These are phyloP conservation scores for Gossypium davidsonii DNA, from an alignment of 441 rosid species.

Conservation along the genomic window DNA sequence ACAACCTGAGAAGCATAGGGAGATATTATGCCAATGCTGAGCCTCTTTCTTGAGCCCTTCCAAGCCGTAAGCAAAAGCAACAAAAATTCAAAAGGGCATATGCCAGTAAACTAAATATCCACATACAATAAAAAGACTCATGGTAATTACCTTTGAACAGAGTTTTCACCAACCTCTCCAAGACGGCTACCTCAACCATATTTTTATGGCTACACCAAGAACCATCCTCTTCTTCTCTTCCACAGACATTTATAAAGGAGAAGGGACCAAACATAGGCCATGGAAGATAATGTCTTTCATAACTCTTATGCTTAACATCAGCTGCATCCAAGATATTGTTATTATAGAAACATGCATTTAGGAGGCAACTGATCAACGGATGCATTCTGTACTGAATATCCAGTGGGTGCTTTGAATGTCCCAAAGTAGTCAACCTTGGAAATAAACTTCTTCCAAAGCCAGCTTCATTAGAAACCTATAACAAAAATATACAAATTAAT, in stretches of 20 bases:
- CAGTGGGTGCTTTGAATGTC: slow-evolving; percentile 33
- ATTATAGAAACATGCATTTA: slow-evolving; percentile 30
- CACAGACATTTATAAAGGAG: slow-evolving; percentile 40
- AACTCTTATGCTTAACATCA: slow-evolving; percentile 21
- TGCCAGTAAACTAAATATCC: too few relatives aligned
- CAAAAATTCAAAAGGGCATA: background rate
- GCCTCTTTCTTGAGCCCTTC: slow-evolving; percentile 12
- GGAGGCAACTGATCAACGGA: slow-evolving; percentile 40
- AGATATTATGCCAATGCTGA: slow-evolving; percentile 37
- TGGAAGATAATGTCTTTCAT: slow-evolving; percentile 22
- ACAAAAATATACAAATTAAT: background rate
- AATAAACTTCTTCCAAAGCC: slow-evolving; percentile 51
- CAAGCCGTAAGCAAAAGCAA: slow-evolving; percentile 21
- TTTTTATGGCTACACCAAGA: slow-evolving; percentile 28
- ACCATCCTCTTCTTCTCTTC: slow-evolving; percentile 33
- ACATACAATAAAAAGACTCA: background rate
- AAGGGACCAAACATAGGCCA: slow-evolving; percentile 40
- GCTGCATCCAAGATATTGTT: slow-evolving; percentile 29
- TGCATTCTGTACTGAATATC: slow-evolving; percentile 51
- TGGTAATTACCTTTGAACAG: slow-evolving; percentile 28
- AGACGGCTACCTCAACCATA: slow-evolving; percentile 39
- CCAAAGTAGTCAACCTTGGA: slow-evolving; percentile 34
- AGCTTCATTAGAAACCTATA: slow-evolving; percentile 31
- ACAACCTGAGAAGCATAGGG: slow-evolving; percentile 39
- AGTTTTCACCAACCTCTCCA: slow-evolving; percentile 23